These are phyloP conservation scores for Gracilaria domingensis DNA, from an alignment of 23 red algal genomes.

Conservation along the genomic window DNA sequence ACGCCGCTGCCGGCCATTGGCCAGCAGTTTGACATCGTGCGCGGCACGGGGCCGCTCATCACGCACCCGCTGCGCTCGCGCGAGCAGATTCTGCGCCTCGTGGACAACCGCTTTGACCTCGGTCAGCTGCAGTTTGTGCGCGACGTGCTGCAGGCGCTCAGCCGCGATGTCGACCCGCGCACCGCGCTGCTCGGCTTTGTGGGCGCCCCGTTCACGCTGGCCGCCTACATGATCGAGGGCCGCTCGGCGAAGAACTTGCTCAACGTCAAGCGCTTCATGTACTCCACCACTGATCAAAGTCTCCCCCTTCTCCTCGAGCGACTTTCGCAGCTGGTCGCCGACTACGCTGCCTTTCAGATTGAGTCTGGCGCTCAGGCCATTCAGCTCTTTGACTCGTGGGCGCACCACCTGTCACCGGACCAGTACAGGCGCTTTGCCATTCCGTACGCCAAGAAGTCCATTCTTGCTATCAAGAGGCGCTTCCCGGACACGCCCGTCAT, in stretches of 20 bases:
- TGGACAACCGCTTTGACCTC: slow-evolving; percentile 24
- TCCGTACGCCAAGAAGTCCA: slow-evolving; percentile 40
- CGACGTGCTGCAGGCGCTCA: slow-evolving; percentile 55
- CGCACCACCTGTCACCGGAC: slow-evolving; percentile 85
- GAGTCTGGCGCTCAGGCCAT: slow-evolving; percentile 80
- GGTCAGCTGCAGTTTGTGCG: slow-evolving; percentile 73
- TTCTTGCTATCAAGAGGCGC: slow-evolving; percentile 31
- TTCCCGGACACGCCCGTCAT: slow-evolving; percentile 69
- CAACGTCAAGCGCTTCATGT: slow-evolving; percentile 86
- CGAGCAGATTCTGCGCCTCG: slow-evolving; percentile 13
- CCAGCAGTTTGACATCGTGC: slow-evolving; percentile 81
- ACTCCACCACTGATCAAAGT: slow-evolving; percentile 24
- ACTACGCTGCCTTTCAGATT: slow-evolving; percentile 84
- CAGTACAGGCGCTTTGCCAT: slow-evolving; percentile 79
- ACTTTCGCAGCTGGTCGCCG: slow-evolving; percentile 59
- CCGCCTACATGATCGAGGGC: slow-evolving; percentile 90
- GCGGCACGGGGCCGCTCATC: slow-evolving; percentile 76
- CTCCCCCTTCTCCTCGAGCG: slow-evolving; percentile 54
- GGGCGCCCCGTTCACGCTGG: slow-evolving; percentile 88
- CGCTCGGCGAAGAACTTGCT: slow-evolving; percentile 65
- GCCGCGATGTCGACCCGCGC: neutral
- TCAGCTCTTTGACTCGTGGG: slow-evolving; percentile 97
- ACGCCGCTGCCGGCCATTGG: slow-evolving; percentile 90
- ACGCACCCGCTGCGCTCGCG: slow-evolving; percentile 54
- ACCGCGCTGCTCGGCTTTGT: slow-evolving; percentile 88